Evolutionary conservation across 176 grass and related monocot species (phyloP).

Genomic region (Eragrostis nindensis): DNA sequence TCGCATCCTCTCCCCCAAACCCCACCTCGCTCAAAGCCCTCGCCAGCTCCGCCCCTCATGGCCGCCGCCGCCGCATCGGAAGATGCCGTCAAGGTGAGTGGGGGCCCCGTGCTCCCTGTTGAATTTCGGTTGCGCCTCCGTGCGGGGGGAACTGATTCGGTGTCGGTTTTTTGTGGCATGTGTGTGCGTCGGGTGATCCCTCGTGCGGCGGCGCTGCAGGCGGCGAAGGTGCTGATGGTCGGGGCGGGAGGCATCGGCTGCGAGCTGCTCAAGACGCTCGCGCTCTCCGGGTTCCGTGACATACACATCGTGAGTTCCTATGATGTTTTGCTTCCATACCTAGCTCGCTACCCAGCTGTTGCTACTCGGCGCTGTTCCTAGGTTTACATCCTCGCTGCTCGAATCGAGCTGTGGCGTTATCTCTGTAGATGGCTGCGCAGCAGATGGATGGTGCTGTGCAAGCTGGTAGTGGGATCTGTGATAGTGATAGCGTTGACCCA

Average conservation of each 20-base stretch:
- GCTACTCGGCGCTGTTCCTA: neutral
- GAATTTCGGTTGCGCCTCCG: slow-evolving; percentile 1
- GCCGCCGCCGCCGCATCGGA: slow-evolving; percentile 35
- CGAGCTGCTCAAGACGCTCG: slow-evolving; percentile 99
- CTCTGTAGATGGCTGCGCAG: neutral
- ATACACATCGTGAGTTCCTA: slow-evolving; percentile 82
- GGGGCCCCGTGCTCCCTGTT: neutral
- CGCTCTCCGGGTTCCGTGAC: slow-evolving; percentile 86
- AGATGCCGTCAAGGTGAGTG: slow-evolving; percentile 58
- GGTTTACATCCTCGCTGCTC: slow-evolving; percentile 13
- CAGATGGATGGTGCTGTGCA: neutral
- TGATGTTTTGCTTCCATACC: neutral
- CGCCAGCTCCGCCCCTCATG: slow-evolving; percentile 6
- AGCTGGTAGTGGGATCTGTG: slow-evolving; percentile 40
- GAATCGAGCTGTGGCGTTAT: neutral
- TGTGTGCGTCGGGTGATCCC: neutral
- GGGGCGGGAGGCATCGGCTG: slow-evolving; percentile 97
- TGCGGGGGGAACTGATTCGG: slow-evolving; percentile 18
- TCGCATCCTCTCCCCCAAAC: slow-evolving; percentile 18
- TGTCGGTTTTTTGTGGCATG: neutral
- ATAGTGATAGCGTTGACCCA: slow-evolving; percentile 33
- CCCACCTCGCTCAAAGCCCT: slow-evolving; percentile 45
- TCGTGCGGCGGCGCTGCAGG: slow-evolving; percentile 40
- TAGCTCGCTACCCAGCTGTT: neutral
- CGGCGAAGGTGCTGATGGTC: slow-evolving; percentile 95